A percentile compares a stretch with the other conserved stretches of the same genome.
Conservation (phyloP, 139 green algal genomes). For the Coelastrella sp. region DNA sequence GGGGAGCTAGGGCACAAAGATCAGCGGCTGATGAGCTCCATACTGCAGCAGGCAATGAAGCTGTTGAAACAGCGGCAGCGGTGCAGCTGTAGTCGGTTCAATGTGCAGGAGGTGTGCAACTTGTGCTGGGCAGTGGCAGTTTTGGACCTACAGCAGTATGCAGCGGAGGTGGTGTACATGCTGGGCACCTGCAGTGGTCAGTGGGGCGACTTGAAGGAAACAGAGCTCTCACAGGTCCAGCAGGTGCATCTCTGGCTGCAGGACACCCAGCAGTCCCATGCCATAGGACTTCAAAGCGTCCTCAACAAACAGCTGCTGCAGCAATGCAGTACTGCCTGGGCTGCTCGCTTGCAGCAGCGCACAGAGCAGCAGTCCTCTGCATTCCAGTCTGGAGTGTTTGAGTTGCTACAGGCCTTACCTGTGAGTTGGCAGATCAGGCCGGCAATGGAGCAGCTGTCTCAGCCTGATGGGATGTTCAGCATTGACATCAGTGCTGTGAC, state of each 20-base stretch:
- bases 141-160: not conserved
- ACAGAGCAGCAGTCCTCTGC: not conserved
- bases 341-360: not conserved
- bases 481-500: slow-evolving; percentile 21
- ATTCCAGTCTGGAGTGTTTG: slow-evolving; percentile 15
- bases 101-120: not conserved
- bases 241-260: slow-evolving; percentile 41
- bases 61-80: not conserved
- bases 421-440: not conserved
- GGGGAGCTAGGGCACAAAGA: not conserved
- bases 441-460: not conserved
- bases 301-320: slow-evolving; percentile 11
- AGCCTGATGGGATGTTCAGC: slow-evolving; percentile 3
- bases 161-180: not conserved
- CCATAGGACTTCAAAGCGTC: not conserved
- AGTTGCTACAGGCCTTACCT: not conserved
- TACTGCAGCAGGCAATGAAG: slow-evolving; percentile 10
- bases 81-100: not conserved
- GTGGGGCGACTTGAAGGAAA: not conserved
- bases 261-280: not conserved
- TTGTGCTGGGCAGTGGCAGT: slow-evolving; percentile 16
- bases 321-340: slow-evolving; percentile 4
- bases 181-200: not conserved
- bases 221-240: not conserved
- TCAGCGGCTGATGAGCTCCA: not conserved